Conservation (phyloP, 2,329 filamentous ascomycete species). For the Sporothrix dimorphospora region DNA sequence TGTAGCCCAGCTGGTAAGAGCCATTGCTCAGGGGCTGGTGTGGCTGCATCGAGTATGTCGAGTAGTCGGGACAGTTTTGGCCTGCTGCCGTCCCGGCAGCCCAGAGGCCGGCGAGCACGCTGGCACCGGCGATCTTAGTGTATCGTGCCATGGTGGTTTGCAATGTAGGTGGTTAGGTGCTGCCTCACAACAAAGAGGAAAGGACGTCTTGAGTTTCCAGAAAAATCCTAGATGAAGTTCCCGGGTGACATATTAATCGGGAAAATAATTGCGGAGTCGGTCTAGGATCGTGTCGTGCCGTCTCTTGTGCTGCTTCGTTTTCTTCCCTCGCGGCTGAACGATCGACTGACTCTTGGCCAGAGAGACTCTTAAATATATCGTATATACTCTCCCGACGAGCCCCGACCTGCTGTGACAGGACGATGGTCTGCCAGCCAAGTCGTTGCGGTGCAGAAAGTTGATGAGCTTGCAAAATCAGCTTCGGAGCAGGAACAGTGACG, state of each 20-base stretch:
- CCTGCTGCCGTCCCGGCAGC: not conserved
- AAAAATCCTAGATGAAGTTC: not conserved
- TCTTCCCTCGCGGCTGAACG: not conserved
- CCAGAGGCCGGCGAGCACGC: conserved; percentile 20
- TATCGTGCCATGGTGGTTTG: not conserved
- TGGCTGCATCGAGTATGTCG: conserved; percentile 57
- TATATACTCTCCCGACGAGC: not conserved
- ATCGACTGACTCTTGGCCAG: not conserved
- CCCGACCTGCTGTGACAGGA: not conserved
- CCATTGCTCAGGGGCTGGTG: conserved; percentile 79
- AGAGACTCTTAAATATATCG: conserved; percentile 3
- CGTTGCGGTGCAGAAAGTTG: not conserved
- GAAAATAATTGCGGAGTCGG: not conserved
- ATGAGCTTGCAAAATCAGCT: not conserved
- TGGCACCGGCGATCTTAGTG: not conserved
- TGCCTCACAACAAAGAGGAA: not conserved
- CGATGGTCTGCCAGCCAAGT: not conserved
- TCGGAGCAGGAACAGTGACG: not conserved
- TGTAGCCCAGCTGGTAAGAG: conserved; percentile 74
- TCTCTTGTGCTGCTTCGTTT: not conserved
- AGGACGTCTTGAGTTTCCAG: not conserved
- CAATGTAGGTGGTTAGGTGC: not conserved
- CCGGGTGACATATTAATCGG: not conserved
- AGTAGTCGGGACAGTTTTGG: conserved; percentile 65
- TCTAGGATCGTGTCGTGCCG: not conserved